phyloP scores from a whole-genome alignment of 1,284 basidiomycete species.

The Leucoagaricus sp. region DNA sequence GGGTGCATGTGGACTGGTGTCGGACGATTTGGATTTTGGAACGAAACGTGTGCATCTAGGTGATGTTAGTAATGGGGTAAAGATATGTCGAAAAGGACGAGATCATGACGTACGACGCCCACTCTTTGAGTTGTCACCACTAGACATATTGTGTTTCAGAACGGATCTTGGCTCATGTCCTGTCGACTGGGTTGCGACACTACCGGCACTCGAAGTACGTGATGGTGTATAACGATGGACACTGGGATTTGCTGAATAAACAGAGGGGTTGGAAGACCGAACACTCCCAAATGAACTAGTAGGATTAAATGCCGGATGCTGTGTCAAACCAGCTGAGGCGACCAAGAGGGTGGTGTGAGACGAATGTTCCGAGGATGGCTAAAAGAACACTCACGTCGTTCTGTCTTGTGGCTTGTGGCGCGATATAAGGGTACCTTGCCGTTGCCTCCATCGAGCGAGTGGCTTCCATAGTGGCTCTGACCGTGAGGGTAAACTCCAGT shows the following conservation, averaged over 20 bases:
- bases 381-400: slow-evolving; percentile 15
- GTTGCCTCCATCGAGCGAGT: slow-evolving; percentile 1
- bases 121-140: neutral
- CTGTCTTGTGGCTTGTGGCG: slow-evolving; percentile 14
- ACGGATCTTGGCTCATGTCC: slow-evolving; percentile 16
- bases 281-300: slow-evolving; percentile 18
- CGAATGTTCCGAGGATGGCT: neutral
- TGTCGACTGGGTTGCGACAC: slow-evolving; percentile 16
- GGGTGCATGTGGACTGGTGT: slow-evolving; percentile 60
- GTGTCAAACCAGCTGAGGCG: slow-evolving; percentile 1
- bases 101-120: slow-evolving; percentile 7
- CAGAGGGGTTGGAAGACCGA: slow-evolving; percentile 20
- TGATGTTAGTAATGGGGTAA: neutral
- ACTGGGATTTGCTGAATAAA: slow-evolving; percentile 8
- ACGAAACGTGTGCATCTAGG: slow-evolving; percentile 30
- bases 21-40: slow-evolving; percentile 38
- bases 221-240: slow-evolving; percentile 16
- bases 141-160: slow-evolving; percentile 15
- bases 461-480: neutral
- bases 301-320: slow-evolving; percentile 18
- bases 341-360: neutral
- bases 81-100: neutral
- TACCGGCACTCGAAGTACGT: slow-evolving; percentile 21
- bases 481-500: neutral
- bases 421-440: slow-evolving; percentile 13